These are phyloP conservation scores for Madurella mycetomatis DNA, from an alignment of 2,329 filamentous ascomycete species.

Conservation along the genomic window DNA sequence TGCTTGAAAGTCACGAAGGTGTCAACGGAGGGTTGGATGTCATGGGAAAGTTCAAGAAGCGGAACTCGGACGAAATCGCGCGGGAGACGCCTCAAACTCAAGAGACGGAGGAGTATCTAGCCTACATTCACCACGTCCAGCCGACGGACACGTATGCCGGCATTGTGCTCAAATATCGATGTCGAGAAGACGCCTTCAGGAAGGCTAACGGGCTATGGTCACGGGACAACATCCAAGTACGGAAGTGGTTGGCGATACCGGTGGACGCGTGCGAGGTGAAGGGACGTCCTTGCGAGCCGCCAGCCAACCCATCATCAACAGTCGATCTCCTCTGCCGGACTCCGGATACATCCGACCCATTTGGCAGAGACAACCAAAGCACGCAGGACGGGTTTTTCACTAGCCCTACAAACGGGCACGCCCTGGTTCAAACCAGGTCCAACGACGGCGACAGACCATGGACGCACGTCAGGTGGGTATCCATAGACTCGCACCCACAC, in stretches of 20 bases:
- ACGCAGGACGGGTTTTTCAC: conserved; percentile 39
- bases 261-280: conserved; percentile 86
- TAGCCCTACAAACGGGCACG: conserved; percentile 32
- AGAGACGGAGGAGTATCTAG: conserved; percentile 69
- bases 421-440: conserved; percentile 4
- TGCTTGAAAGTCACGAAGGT: conserved; percentile 58
- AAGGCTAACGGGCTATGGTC: conserved; percentile 94
- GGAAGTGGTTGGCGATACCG: conserved; percentile 76
- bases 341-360: conserved; percentile 35
- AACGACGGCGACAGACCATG: conserved; percentile 62
- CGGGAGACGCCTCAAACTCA: conserved; percentile 37
- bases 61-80: conserved; percentile 62
- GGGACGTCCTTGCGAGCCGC: conserved; percentile 62
- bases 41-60: conserved; percentile 56
- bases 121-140: conserved; percentile 84
- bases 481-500: conserved; percentile 62
- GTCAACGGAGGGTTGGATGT: conserved; percentile 56
- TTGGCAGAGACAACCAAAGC: conserved; percentile 22
- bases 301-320: conserved; percentile 39
- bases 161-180: conserved; percentile 85
- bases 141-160: conserved; percentile 84
- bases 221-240: conserved; percentile 81
- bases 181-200: conserved; percentile 73
- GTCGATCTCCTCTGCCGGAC: conserved; percentile 51
- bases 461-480: conserved; percentile 86